Conservation (phyloP, 83 land plant genomes). For the Picea engelmannii region DNA sequence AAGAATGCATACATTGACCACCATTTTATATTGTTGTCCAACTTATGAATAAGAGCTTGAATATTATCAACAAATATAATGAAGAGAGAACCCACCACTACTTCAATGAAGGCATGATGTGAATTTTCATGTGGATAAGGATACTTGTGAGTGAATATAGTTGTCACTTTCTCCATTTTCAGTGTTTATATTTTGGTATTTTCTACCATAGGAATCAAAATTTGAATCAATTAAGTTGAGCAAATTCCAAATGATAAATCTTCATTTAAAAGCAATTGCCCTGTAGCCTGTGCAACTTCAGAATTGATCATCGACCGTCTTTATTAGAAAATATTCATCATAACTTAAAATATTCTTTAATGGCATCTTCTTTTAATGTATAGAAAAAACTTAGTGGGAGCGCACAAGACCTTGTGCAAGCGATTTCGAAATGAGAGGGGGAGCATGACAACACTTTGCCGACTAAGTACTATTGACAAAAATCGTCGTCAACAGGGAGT, state of each 20-base stretch:
- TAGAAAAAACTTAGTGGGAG: too few relatives aligned
- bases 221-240: slow-evolving; percentile 1
- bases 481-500: too few relatives aligned
- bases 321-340: too few relatives aligned
- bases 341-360: too few relatives aligned
- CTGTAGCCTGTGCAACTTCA: too few relatives aligned
- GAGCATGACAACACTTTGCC: too few relatives aligned
- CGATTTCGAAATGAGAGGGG: too few relatives aligned
- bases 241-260: not conserved
- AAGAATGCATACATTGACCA: slow-evolving; percentile 97
- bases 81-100: slow-evolving; percentile 79
- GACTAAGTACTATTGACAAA: too few relatives aligned
- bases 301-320: too few relatives aligned
- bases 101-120: slow-evolving; percentile 91
- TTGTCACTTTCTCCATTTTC: slow-evolving; percentile 77
- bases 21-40: slow-evolving; percentile 94
- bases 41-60: slow-evolving; percentile 79
- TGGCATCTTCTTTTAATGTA: too few relatives aligned
- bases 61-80: slow-evolving; percentile 94
- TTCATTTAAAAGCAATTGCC: not conserved
- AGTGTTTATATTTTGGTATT: slow-evolving; percentile 16
- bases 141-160: slow-evolving; percentile 75
- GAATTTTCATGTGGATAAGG: slow-evolving; percentile 99
- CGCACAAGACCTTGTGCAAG: too few relatives aligned
- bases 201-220: slow-evolving; percentile 1